Base-by-base conservation (phyloP, 1,139 yeast species). In the Arxiozyma bovina region DNA sequence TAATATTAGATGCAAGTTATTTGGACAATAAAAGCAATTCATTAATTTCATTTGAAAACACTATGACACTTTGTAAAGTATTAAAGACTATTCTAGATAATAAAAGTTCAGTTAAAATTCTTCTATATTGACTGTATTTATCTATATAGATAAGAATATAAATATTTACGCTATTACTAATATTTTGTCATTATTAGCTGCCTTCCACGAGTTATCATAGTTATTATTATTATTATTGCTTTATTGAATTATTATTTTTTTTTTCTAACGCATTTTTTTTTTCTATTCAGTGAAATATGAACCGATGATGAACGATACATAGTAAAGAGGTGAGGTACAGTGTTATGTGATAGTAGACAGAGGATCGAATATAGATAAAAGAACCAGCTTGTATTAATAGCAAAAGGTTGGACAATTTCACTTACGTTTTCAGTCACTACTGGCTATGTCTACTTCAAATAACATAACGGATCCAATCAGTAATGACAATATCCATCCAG, bases 1-100 rank as follows among this genome's bases (percentile, higher is more conserved):
- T 83, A 15, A 73, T 83, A 43, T 69, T 82, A 51, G 89, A 83
- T 64, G 80, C 81, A 53, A 75, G 83, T 27, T 82, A 80, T 61
- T 73, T 83, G 64, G 87, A 83, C 64, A 71, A 77, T 12, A 83
- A 83, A 66, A 73, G 60, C 17, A 63, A 68, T 44, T 60, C 68
- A 2, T 45, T 68, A 42, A 56, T 68, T 15, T 57, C 67, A 17
- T 63, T 63, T 18, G 69, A 67, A 20, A 65, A 66, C 45, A 59
- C 63, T 2, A 53, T 56, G 22, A 58, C 61, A 5, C 60, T 69
- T 18, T 61, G 65, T 38, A 60, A 58, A 50, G 63, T 63, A 2
- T 53, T 69, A 44, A 67, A 62, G 53, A 60, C 60, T 6, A 55
- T 68, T 27, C 50, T 64, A 20, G 57, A 56, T 17, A 68, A 68